Evolutionary conservation across 129 eudicot genomes (phyloP), one percentile per base, ranked within the genome.

Genomic region (Kitagawia praeruptora): DNA sequence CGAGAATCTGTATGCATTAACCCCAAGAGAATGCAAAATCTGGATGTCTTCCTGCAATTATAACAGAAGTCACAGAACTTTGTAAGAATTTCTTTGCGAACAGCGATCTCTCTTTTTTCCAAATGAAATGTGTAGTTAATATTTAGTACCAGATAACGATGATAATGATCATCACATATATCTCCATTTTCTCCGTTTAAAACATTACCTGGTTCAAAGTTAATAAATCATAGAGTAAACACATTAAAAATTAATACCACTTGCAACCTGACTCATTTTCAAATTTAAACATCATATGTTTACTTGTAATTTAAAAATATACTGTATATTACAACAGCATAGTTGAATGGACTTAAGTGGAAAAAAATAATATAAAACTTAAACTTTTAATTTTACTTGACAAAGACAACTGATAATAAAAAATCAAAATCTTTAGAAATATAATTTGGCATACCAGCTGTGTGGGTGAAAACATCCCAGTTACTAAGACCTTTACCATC

Each of bases 101-200:
- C 6, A 11, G 77, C 5, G 4, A 10, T 19, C 23, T 44, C 53
- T 44, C 1, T 11, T 41, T 27, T 28, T 64, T 64, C 40, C 21
- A 66, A n/a, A 41, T 13, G 15, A 54, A 39, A 70, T 37, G n/a
- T 39, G 47, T 39, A 38, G 25, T 70, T 70, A 4, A 70, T 10
- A 77, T 14, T 58, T 45, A 4, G 46, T 64, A 94, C 97, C 97
- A 90, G 75, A 79, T 88, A 92, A 37, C 88, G 85, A 86, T 94
- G 96, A 76, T 91, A 94, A 77, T 94, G 96, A 77, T 92, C 87
- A 83, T 89, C 91, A 45, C 96, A 96, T 37, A 88, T n/a, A 81
- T 94, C 91, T 48, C 92, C 98, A 86, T 82, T 90, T 11, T 74
- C 89, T 39, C 89, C 90, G 77, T 88, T 76, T 40, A 63, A 77